phyloP scores from a whole-genome alignment of 176 grass and related monocot genomes.

The Oryza glumipatula region DNA sequence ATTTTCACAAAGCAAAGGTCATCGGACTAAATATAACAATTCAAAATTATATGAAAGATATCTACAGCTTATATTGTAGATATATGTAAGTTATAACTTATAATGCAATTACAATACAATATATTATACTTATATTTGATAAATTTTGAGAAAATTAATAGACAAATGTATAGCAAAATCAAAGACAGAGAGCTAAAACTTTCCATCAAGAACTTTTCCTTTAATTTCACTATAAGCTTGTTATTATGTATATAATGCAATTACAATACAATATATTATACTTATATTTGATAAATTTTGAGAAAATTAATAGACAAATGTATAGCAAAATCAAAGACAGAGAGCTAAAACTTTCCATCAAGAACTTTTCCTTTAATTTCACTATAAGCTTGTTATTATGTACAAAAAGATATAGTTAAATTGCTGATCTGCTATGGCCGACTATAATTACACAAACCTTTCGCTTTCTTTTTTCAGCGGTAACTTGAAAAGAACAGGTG shows the following conservation, averaged over 20 bases:
- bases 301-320: too few relatives aligned
- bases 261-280: too few relatives aligned
- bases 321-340: not conserved
- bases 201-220: not conserved
- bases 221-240: not conserved
- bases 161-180: too few relatives aligned
- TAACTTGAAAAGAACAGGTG: conserved; percentile 28
- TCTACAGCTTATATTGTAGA: too few relatives aligned
- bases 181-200: not conserved
- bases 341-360: not conserved
- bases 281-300: too few relatives aligned
- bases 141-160: too few relatives aligned
- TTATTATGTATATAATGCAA: not conserved
- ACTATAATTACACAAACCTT: conserved; percentile 9
- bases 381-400: not conserved
- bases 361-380: not conserved
- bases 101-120: too few relatives aligned
- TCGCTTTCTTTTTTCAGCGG: not conserved
- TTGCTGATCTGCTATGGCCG: not conserved
- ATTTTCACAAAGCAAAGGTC: too few relatives aligned
- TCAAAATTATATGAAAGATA: too few relatives aligned
- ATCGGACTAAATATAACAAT: too few relatives aligned
- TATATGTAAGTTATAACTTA: too few relatives aligned
- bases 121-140: too few relatives aligned
- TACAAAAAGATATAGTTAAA: not conserved